Evolutionary conservation across 495 filamentous ascomycete genomes (phyloP).

Genomic region (Penicillium lividum): DNA sequence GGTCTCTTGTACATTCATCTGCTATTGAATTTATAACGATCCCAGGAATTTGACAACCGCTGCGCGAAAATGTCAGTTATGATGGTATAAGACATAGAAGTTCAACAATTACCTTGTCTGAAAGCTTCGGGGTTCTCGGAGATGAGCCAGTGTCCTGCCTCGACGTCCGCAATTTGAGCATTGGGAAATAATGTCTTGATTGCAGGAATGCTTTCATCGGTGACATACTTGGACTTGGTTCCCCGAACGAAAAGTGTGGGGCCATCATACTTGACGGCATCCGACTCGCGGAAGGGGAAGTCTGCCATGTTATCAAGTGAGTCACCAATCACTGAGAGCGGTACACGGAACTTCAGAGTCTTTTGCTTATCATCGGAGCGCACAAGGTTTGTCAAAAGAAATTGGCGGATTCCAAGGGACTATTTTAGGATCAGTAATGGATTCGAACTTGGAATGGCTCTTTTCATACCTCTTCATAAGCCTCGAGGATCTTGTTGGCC

Average conservation of each 20-base stretch:
- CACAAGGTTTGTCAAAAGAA: conserved; percentile 86
- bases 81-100: not conserved
- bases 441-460: not conserved
- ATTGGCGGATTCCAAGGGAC: conserved; percentile 79
- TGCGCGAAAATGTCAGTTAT: conserved; percentile 23
- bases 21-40: conserved; percentile 10
- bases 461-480: conserved; percentile 67
- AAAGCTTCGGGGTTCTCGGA: conserved; percentile 91
- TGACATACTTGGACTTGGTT: conserved; percentile 79
- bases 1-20: not conserved
- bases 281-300: conserved; percentile 73
- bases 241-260: conserved; percentile 84
- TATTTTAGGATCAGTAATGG: conserved; percentile 20
- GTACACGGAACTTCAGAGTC: conserved; percentile 60
- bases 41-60: conserved; percentile 45
- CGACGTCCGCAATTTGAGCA: conserved; percentile 77
- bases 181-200: conserved; percentile 89
- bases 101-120: conserved; percentile 61
- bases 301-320: conserved; percentile 68
- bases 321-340: conserved; percentile 55
- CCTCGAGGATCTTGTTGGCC: conserved; percentile 74
- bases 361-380: conserved; percentile 44
- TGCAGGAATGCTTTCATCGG: conserved; percentile 81
- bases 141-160: conserved; percentile 92
- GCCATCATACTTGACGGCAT: conserved; percentile 61